Percentiles rank a stretch among this genome's conserved stretches.
These are phyloP conservation scores for Delphinella strobiligena DNA, from an alignment of 2,329 filamentous ascomycete genomes.

Conservation along the genomic window DNA sequence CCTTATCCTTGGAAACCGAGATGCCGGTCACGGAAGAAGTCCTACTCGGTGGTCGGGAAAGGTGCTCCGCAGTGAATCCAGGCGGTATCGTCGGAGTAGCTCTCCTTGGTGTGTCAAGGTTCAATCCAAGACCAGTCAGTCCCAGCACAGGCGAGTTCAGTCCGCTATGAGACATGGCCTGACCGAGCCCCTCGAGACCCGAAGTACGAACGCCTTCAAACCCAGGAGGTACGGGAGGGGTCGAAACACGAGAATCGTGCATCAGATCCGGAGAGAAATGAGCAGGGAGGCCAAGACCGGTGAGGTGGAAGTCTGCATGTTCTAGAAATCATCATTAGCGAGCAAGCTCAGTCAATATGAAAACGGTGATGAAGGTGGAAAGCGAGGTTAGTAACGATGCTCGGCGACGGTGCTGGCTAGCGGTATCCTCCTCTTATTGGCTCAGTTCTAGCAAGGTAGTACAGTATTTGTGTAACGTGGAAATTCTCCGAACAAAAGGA, in stretches of 20 bases:
- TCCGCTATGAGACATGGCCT: constrained; percentile 1
- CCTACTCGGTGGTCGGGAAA: constrained; percentile 14
- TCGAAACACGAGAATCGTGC: constrained; percentile 13
- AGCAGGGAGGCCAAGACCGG: constrained; percentile 1
- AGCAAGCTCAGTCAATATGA: too few relatives aligned
- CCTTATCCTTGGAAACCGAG: constrained; percentile 16
- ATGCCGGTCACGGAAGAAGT: constrained; percentile 23
- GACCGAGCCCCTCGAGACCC: constrained; percentile 19
- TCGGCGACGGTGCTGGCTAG: not conserved
- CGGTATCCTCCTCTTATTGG: not conserved
- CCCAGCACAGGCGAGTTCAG: constrained; percentile 5
- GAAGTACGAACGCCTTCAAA: not conserved
- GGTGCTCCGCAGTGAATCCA: constrained; percentile 23
- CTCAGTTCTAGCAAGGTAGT: not conserved
- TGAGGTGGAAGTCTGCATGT: constrained; percentile 2
- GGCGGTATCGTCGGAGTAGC: constrained; percentile 35
- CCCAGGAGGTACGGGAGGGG: constrained; percentile 22
- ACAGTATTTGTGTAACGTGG: not conserved
- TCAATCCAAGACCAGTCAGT: constrained; percentile 16
- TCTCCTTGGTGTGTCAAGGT: constrained; percentile 17
- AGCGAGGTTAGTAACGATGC: too few relatives aligned
- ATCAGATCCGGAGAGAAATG: constrained; percentile 7
- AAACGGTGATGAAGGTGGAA: too few relatives aligned
- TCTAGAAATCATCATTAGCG: constrained; percentile 1
- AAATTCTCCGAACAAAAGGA: not conserved